Evolutionary conservation across 306 rosid species (phyloP).

Genomic region (Pyrus betulifolia): DNA sequence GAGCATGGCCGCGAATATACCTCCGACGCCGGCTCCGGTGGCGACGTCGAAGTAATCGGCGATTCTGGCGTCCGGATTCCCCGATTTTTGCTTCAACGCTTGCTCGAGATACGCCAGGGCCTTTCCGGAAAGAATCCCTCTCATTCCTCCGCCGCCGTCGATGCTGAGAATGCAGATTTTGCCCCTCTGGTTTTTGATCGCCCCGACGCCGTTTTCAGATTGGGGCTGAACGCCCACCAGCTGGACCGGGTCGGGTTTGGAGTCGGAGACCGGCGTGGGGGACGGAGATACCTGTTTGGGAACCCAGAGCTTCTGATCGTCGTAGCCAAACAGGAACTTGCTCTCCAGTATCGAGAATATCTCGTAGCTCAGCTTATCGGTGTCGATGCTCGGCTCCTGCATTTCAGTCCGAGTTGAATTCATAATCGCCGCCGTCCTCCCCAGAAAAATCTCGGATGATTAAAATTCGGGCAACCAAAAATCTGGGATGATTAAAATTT

Average conservation of each 20-base stretch:
- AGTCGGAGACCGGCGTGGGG: conserved; percentile 12
- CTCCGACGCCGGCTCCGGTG: conserved; percentile 85
- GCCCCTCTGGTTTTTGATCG: conserved; percentile 88
- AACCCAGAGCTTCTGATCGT: conserved; percentile 87
- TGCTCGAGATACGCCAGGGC: conserved; percentile 72
- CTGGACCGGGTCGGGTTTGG: conserved; percentile 24
- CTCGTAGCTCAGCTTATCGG: conserved; percentile 95
- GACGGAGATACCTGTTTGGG: conserved; percentile 68
- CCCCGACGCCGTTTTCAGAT: conserved; percentile 21
- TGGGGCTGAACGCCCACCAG: conserved; percentile 7
- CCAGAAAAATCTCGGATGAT: not conserved
- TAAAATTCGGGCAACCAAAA: not conserved
- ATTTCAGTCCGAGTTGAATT: conserved; percentile 50
- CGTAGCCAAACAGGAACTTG: conserved; percentile 93
- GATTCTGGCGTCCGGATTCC: conserved; percentile 75
- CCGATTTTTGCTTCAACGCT: conserved; percentile 73
- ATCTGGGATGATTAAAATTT: not conserved
- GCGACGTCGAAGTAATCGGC: conserved; percentile 95
- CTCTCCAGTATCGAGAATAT: conserved; percentile 92
- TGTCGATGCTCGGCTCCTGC: conserved; percentile 95
- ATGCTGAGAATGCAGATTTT: conserved; percentile 88
- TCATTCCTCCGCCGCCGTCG: conserved; percentile 95
- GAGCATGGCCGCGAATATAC: conserved; percentile 85
- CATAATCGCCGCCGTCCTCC: conserved; percentile 19
- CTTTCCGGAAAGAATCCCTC: conserved; percentile 87